These are phyloP conservation scores for Jaapia argillacea DNA, from an alignment of 768 basidiomycete species.

Conservation along the genomic window DNA sequence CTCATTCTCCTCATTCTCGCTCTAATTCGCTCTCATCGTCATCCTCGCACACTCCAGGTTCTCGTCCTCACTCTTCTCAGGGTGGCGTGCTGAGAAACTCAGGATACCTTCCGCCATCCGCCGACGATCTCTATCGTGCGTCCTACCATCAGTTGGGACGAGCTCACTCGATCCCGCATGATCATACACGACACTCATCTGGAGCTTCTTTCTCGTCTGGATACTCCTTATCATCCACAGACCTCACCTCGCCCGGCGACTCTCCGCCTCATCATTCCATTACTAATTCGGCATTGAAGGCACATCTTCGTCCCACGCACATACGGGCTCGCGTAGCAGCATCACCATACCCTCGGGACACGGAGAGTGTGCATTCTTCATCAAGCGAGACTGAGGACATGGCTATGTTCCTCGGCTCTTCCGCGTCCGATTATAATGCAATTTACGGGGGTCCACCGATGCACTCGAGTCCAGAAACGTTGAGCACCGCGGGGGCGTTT, in stretches of 20 bases:
- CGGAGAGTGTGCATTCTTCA: slow-evolving; percentile 79
- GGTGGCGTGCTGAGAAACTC: slow-evolving; percentile 47
- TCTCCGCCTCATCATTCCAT: slow-evolving; percentile 72
- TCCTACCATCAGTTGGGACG: slow-evolving; percentile 38
- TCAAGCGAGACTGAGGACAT: slow-evolving; percentile 87
- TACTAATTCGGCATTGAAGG: slow-evolving; percentile 68
- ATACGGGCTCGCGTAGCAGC: slow-evolving; percentile 73
- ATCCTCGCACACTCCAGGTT: slow-evolving; percentile 61
- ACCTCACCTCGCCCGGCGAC: slow-evolving; percentile 37
- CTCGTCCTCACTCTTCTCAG: slow-evolving; percentile 73
- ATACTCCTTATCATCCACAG: slow-evolving; percentile 30
- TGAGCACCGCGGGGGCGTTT: slow-evolving; percentile 66
- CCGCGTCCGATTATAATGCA: slow-evolving; percentile 53
- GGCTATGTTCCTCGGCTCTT: slow-evolving; percentile 57
- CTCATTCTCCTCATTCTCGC: slow-evolving; percentile 57
- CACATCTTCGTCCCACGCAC: slow-evolving; percentile 65
- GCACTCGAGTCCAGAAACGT: slow-evolving; percentile 30
- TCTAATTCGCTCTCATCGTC: slow-evolving; percentile 72
- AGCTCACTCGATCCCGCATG: slow-evolving; percentile 30
- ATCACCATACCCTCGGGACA: slow-evolving; percentile 80
- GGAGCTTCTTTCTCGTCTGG: slow-evolving; percentile 30
- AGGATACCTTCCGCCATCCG: slow-evolving; percentile 35
- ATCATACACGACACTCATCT: slow-evolving; percentile 32
- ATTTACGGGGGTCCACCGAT: slow-evolving; percentile 45
- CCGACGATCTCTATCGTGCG: slow-evolving; percentile 66